A percentile compares a stretch with the other conserved stretches of the same genome.
phyloP scores from a whole-genome alignment of 139 green algal genomes.

The Chlamydomonas incerta region DNA sequence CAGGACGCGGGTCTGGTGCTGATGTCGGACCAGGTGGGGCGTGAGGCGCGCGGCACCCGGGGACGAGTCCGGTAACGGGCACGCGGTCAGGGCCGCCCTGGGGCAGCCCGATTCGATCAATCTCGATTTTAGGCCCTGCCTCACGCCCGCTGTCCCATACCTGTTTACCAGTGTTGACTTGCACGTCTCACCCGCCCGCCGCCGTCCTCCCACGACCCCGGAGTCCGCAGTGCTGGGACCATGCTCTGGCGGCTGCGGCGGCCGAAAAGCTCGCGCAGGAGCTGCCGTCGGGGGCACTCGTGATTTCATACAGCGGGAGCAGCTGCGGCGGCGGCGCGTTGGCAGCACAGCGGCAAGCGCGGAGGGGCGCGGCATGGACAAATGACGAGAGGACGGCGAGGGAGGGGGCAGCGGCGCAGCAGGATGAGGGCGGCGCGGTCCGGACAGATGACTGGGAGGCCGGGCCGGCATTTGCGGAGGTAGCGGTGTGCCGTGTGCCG shows the following conservation, averaged over 20 bases:
- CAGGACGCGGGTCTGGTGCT: constrained; percentile 8
- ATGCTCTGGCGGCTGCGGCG: neutral
- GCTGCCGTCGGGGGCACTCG: constrained; percentile 17
- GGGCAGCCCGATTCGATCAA: too few species aligned
- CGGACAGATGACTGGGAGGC: neutral
- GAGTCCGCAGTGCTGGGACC: constrained; percentile 38
- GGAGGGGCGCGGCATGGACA: neutral
- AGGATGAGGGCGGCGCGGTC: neutral
- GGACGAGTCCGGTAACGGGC: too few species aligned
- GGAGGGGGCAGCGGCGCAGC: neutral
- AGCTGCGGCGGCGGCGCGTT: neutral
- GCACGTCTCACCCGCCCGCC: too few species aligned
- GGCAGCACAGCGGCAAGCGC: neutral
- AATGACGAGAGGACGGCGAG: neutral
- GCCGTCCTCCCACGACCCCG: too few species aligned
- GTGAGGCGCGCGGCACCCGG: too few species aligned
- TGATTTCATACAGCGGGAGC: constrained; percentile 24
- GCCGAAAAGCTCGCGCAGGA: constrained; percentile 16
- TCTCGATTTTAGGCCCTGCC: too few species aligned
- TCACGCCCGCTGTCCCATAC: too few species aligned
- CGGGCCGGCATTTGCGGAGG: constrained; percentile 13
- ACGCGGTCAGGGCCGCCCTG: too few species aligned
- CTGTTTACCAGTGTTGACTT: too few species aligned
- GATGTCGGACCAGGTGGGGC: constrained; percentile 18
- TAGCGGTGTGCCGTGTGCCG: neutral